phyloP scores from a whole-genome alignment of 164 flowering plant genomes.

The Liriodendron chinense region DNA sequence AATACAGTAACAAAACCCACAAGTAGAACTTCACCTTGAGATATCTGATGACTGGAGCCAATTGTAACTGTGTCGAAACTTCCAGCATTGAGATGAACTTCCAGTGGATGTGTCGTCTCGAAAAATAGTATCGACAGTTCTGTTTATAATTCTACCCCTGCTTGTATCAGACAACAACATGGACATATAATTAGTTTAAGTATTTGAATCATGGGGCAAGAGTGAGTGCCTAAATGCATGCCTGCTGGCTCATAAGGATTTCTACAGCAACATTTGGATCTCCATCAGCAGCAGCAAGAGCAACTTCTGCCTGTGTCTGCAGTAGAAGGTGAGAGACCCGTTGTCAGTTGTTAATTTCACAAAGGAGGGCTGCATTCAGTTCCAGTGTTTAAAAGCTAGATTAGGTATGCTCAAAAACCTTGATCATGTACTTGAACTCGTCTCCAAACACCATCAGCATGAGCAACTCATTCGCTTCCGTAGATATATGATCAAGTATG shows the following conservation, averaged over 20 bases:
- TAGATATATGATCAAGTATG: too few relatives aligned
- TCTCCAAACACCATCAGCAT: too few relatives aligned
- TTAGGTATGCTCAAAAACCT: neutral
- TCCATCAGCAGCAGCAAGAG: conserved; percentile 90
- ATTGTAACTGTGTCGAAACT: neutral
- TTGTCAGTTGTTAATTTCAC: neutral
- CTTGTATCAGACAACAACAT: neutral
- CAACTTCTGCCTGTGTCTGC: conserved; percentile 98
- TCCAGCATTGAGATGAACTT: neutral
- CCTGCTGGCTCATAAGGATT: conserved; percentile 94
- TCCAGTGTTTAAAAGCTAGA: neutral
- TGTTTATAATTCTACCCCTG: neutral
- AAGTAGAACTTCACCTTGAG: neutral
- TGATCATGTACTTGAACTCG: neutral
- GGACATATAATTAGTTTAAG: neutral
- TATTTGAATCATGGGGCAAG: neutral
- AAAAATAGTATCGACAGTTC: neutral
- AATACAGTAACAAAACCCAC: neutral
- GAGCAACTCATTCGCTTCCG: too few relatives aligned
- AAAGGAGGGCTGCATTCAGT: neutral
- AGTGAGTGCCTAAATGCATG: conserved; percentile 12
- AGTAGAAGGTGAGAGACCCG: conserved; percentile 8
- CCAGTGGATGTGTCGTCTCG: neutral
- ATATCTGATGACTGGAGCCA: neutral
- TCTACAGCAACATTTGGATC: conserved; percentile 83